Conservation (phyloP, 495 filamentous ascomycete species). For the Aspergillus affinis region DNA sequence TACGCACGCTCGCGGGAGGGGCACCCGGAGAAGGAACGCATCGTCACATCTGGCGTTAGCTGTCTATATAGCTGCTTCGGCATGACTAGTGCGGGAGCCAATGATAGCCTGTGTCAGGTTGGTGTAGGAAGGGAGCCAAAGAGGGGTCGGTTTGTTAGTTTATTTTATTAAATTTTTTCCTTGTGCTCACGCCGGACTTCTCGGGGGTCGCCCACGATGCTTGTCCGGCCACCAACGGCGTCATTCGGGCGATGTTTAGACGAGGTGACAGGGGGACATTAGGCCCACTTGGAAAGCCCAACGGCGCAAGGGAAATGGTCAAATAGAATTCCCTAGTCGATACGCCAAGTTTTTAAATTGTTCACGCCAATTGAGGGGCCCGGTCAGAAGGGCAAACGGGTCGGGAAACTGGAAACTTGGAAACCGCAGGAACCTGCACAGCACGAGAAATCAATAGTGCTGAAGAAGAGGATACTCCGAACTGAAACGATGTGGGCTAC, state of each 20-base stretch:
- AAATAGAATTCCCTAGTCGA: background rate
- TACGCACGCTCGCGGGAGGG: background rate
- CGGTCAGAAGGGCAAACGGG: background rate
- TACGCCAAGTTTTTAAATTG: background rate
- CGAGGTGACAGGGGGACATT: background rate
- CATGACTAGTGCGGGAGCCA: background rate
- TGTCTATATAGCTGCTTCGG: background rate
- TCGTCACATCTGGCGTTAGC: background rate
- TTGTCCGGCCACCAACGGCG: background rate
- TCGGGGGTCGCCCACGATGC: constrained; percentile 1
- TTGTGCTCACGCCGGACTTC: background rate
- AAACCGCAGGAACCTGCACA: background rate
- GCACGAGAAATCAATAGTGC: background rate
- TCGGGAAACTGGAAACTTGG: background rate
- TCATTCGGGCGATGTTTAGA: background rate
- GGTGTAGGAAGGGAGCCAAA: constrained; percentile 2
- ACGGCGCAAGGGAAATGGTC: background rate
- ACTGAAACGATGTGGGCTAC: background rate
- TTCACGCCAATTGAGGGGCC: background rate
- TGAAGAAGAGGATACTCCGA: background rate
- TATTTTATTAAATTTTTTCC: background rate
- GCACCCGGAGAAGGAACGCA: background rate
- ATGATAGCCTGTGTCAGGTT: background rate
- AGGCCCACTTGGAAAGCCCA: background rate
- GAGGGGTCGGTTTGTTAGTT: constrained; percentile 3